Percentiles rank a stretch among this genome's conserved stretches.
Evolutionary conservation across 345 rosid genomes (phyloP).

Genomic region (Clarkia xantiana): DNA sequence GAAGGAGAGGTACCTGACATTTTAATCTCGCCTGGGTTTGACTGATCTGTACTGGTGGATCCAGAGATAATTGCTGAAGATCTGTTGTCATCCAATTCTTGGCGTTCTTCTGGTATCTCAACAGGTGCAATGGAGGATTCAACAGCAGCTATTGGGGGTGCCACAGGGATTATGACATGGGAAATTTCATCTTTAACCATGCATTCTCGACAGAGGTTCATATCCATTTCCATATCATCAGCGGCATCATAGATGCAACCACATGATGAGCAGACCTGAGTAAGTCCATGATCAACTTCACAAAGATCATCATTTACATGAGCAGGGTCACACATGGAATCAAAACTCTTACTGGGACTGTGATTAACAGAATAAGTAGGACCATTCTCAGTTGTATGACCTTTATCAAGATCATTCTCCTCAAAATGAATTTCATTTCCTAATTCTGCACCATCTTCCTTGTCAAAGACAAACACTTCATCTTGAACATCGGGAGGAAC

Average conservation of each 20-base stretch:
- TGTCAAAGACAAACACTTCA: conserved; percentile 46
- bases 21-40: conserved; percentile 1
- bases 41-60: conserved; percentile 17
- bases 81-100: conserved; percentile 7
- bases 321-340: conserved; percentile 26
- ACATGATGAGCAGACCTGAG: conserved; percentile 47
- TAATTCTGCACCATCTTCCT: conserved; percentile 31
- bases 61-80: conserved; percentile 14
- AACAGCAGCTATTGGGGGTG: conserved; percentile 15
- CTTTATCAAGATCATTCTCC: conserved; percentile 21
- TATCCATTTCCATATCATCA: conserved; percentile 26
- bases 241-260: conserved; percentile 32
- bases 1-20: neutral
- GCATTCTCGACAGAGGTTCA: conserved; percentile 61
- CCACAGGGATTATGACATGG: conserved; percentile 17
- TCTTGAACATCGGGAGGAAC: conserved; percentile 30
- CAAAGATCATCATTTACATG: conserved; percentile 23
- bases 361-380: conserved; percentile 29
- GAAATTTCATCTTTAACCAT: conserved; percentile 24
- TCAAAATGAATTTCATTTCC: conserved; percentile 17
- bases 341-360: conserved; percentile 15
- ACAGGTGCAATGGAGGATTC: conserved; percentile 13
- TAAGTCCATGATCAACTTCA: conserved; percentile 29
- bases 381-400: conserved; percentile 20
- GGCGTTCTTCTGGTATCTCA: conserved; percentile 17